Percentiles rank a stretch among this genome's conserved stretches.
Evolutionary conservation across 2,329 filamentous ascomycete genomes (phyloP).

Genomic region (Cadophora sp.): DNA sequence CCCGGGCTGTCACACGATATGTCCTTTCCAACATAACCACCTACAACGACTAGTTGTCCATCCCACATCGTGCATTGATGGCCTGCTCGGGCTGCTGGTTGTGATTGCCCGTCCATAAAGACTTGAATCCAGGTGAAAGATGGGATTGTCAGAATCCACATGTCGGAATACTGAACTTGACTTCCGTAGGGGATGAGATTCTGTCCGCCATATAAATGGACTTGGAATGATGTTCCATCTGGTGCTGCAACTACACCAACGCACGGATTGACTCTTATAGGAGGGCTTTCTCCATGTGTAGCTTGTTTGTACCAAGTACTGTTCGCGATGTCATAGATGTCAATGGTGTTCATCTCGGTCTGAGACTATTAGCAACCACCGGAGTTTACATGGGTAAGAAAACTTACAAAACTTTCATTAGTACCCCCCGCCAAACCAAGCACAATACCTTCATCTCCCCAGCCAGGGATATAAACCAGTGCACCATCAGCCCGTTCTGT

Average conservation of each 20-base stretch:
- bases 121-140: conserved; percentile 77
- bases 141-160: conserved; percentile 77
- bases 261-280: conserved; percentile 74
- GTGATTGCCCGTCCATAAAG: conserved; percentile 57
- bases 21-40: conserved; percentile 69
- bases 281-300: conserved; percentile 67
- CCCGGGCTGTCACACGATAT: conserved; percentile 71
- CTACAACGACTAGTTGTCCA: conserved; percentile 73
- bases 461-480: conserved; percentile 76
- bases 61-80: conserved; percentile 75
- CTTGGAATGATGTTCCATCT: conserved; percentile 76
- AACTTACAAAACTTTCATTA: conserved; percentile 68
- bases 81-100: conserved; percentile 68
- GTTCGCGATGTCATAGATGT: conserved; percentile 78
- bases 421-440: conserved; percentile 77
- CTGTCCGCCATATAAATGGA: conserved; percentile 81
- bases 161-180: conserved; percentile 69
- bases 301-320: conserved; percentile 78
- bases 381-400: not conserved
- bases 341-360: conserved; percentile 71
- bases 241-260: conserved; percentile 72
- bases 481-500: conserved; percentile 77
- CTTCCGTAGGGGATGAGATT: conserved; percentile 68
- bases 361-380: conserved; percentile 37
- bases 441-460: conserved; percentile 72